phyloP scores from a whole-genome alignment of 768 basidiomycete genomes.

The Psilocybe sp. region DNA sequence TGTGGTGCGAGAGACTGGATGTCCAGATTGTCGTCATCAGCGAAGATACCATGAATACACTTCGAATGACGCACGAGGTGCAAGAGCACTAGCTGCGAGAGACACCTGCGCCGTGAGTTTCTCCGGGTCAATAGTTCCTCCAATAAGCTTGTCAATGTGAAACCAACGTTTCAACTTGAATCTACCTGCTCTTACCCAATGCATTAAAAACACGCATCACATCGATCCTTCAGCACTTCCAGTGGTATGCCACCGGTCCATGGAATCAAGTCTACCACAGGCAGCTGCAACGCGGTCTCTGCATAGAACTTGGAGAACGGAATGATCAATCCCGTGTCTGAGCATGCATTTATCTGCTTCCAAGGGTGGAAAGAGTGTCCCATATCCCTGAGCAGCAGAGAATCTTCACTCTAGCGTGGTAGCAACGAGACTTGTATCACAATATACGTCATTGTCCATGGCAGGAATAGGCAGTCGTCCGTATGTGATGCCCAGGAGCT shows the following conservation, averaged over 20 bases:
- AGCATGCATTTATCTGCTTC: slow-evolving; percentile 33
- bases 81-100: slow-evolving; percentile 33
- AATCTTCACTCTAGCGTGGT: slow-evolving; percentile 52
- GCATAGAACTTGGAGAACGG: slow-evolving; percentile 44
- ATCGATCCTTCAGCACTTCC: slow-evolving; percentile 48
- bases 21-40: background rate
- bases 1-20: slow-evolving; percentile 9
- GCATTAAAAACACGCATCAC: slow-evolving; percentile 28
- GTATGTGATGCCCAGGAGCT: too few species aligned
- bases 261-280: slow-evolving; percentile 38
- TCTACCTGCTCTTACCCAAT: too few species aligned
- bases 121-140: slow-evolving; percentile 35
- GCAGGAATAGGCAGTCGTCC: background rate
- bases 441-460: background rate
- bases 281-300: slow-evolving; percentile 41
- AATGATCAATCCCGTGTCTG: slow-evolving; percentile 47
- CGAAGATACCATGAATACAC: slow-evolving; percentile 7
- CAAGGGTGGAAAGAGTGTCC: slow-evolving; percentile 41
- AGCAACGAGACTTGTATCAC: slow-evolving; percentile 38
- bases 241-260: slow-evolving; percentile 46
- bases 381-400: slow-evolving; percentile 44
- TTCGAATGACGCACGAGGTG: slow-evolving; percentile 51
- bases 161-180: too few species aligned
- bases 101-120: slow-evolving; percentile 30
- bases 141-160: slow-evolving; percentile 23